Conservation (phyloP, 139 green algal genomes). For the Coelastrella sp. region DNA sequence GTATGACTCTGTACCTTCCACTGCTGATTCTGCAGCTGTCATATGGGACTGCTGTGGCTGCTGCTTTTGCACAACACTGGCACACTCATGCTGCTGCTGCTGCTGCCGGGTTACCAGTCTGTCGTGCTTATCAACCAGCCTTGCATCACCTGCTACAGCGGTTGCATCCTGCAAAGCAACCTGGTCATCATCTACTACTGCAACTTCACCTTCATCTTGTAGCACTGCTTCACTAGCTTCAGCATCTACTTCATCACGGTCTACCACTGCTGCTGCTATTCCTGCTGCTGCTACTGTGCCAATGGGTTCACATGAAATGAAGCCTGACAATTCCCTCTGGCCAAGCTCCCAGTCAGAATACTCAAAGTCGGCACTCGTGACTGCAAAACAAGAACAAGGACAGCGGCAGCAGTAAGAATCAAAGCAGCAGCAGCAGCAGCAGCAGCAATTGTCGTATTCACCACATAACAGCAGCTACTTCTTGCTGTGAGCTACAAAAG, state of each 20-base stretch:
- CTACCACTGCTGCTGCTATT: neutral
- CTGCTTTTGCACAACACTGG: neutral
- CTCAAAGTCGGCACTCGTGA: slow-evolving; percentile 16
- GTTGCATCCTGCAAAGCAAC: neutral
- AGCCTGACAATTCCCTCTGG: too few species aligned
- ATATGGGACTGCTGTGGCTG: neutral
- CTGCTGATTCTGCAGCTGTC: neutral
- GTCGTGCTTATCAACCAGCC: too few species aligned
- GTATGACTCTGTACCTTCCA: neutral
- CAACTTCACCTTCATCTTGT: neutral
- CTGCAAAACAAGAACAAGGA: neutral
- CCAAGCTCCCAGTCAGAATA: neutral
- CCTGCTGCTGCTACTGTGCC: slow-evolving; percentile 12
- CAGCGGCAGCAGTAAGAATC: neutral
- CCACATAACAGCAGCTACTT: too few species aligned
- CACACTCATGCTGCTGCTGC: too few species aligned
- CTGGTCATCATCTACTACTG: neutral
- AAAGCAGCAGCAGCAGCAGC: neutral
- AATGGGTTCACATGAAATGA: too few species aligned
- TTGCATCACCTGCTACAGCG: neutral
- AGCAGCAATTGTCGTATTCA: too few species aligned
- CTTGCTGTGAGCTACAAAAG: too few species aligned
- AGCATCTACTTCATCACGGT: neutral
- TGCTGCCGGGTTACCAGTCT: too few species aligned
- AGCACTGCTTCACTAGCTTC: slow-evolving; percentile 5